These are phyloP conservation scores for Exophiala bonariae DNA, from an alignment of 2,329 filamentous ascomycete species.

Conservation along the genomic window DNA sequence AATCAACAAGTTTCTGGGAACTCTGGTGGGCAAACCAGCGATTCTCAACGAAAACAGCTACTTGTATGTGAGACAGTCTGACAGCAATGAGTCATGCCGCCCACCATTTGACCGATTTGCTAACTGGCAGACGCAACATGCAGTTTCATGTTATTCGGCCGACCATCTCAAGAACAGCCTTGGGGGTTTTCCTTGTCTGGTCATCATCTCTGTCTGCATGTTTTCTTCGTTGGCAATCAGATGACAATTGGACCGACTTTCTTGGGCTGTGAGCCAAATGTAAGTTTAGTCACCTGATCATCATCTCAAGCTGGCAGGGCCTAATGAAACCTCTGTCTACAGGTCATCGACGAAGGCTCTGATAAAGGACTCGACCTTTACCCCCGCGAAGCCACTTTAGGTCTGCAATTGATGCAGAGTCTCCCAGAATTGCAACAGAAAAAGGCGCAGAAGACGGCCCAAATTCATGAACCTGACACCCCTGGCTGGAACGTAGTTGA, in stretches of 20 bases:
- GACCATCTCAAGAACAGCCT: slow-evolving; percentile 1
- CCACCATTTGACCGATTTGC: no score
- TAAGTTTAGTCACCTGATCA: no score
- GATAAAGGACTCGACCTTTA: slow-evolving; percentile 8
- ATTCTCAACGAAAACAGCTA: slow-evolving; percentile 4
- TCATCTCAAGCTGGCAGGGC: no score
- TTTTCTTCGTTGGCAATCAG: slow-evolving; percentile 5
- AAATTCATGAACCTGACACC: no score
- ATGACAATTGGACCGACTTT: slow-evolving; percentile 12
- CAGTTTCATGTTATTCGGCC: slow-evolving; percentile 3
- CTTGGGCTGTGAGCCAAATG: slow-evolving; percentile 12
- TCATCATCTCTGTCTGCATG: slow-evolving; percentile 10
- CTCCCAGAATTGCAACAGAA: slow-evolving; percentile 5
- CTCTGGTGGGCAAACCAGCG: not conserved
- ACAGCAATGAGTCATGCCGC: no score
- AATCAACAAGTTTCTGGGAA: slow-evolving; percentile 6
- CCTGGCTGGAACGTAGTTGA: slow-evolving; percentile 8
- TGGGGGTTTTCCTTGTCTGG: slow-evolving; percentile 15
- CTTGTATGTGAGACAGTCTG: no score
- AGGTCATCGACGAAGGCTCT: slow-evolving; percentile 11
- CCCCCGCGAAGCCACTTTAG: slow-evolving; percentile 6
- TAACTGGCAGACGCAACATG: no score
- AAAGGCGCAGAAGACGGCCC: no score
- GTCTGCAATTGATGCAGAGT: slow-evolving; percentile 1
- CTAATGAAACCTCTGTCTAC: no score